Evolutionary conservation across 208 protist genomes (phyloP), one percentile per base, ranked within the genome.

Genomic region (Wallacemonas sp.): DNA sequence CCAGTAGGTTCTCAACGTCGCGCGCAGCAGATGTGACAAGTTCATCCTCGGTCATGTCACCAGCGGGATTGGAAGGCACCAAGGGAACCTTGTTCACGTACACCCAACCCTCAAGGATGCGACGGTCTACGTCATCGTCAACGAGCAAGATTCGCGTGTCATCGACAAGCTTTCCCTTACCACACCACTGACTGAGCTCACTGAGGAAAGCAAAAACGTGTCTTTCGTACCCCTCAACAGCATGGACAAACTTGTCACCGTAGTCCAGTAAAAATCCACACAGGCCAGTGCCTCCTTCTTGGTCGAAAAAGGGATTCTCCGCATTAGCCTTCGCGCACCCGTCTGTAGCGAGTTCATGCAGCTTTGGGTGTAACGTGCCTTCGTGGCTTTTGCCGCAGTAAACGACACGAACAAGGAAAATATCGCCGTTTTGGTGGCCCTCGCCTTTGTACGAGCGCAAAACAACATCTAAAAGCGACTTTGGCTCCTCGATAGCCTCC

Each of bases 221-320:
- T 15, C 66, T 48, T 24, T 93, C 87, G 29, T 70, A 71, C 13
- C 82, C 87, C 39, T 93, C 81, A 17, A 89, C 57, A 38, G 84
- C 3, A n/a, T 76, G 68, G 17, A 93, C 39, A 74, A 93, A 91
- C 45, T 77, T 64, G 39, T 79, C 73, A 17, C 77, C 83, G 60
- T 91, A 93, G 21, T 93, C 81, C 24, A 93, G 75, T 52, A 80
- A 48, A 8, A 91, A n/a, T 24, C 50, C 21, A 30, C 63, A 66
- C 75, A 63, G 24, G 69, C 34, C 66, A 59, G 50, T 27, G 33
- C 5, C 19, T 38, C 19, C 50, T 66, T 66, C 21, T 54, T 63
- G 24, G 60, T 75, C 39, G 44, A 34, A 69, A 38, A 80, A 80
- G 2, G 74, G 74, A 33, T 80, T 75, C 29, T 27, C 32, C 12